Base-by-base conservation (phyloP, 2,329 filamentous ascomycete genomes). In the Ceratocystiopsis brevicomis region DNA sequence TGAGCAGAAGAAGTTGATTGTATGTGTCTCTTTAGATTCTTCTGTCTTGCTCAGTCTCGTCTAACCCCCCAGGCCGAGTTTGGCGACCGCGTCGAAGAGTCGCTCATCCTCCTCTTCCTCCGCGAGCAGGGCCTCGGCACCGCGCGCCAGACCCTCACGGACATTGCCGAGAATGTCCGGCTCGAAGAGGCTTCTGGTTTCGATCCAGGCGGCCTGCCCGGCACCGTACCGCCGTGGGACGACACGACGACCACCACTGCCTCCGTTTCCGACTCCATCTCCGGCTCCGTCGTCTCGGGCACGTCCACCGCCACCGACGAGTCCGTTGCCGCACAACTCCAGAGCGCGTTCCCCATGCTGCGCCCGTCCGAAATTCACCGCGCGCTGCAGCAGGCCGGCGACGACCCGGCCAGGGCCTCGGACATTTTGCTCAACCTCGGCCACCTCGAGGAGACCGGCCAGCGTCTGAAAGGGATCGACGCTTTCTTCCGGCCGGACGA, bases 351-450 rank as follows among this genome's bases (percentile, higher is more conserved):
- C 52, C 73, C 78, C 0, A 71, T 68, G 1, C 64, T 87, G 37
- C 78, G 76, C 39, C 62, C 63, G 0, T 73, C 76, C 40, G 78
- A 82, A 37, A 67, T 93, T 25, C 63, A 64, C 37, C 71, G 77
- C 48, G 73, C 76, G 0, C 60, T 94, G 41, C 73, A 72, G 50
- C 82, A 83, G 53, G 73, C 68, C 30, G 67, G 71, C 12, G 73
- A 78, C 0, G 73, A 84, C 50, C 71, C 82, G 36, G 72, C 77
- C 45, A 66, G 67, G 14, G 75, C 84, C 1, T 76, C 92, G 48
- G 85, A 94, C 52, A 76, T 85, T 46, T 64, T 96, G 13, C 68
- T 95, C 32, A 92, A 81, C 50, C 67, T 84, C 14, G 75, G 81
- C 17, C 85, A 79, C 53, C 76, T 95, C 5, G 75, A 84, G 45